Evolutionary conservation across 2,329 filamentous ascomycete species (phyloP).

Genomic region (Penicillium oxalicum): DNA sequence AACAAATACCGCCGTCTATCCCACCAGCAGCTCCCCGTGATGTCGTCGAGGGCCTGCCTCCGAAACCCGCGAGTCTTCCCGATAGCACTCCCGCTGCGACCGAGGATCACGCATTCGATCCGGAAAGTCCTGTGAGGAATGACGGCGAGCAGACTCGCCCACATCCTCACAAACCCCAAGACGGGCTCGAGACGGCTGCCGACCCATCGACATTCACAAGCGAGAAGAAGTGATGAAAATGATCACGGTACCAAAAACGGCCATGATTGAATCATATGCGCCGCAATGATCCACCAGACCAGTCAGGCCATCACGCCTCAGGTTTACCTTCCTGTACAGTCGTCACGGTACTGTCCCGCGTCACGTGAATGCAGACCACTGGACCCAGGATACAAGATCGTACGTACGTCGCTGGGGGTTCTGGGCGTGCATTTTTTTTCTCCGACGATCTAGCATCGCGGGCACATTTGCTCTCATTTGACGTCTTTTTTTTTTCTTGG

Average conservation of each 20-base stretch:
- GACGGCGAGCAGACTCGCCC: neutral
- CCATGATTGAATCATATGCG: too few relatives aligned
- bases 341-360: too few relatives aligned
- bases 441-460: too few relatives aligned
- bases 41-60: neutral
- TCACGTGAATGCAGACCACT: too few relatives aligned
- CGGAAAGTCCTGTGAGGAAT: neutral
- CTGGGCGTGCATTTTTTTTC: too few relatives aligned
- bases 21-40: constrained; percentile 14
- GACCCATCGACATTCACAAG: neutral
- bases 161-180: neutral
- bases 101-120: neutral
- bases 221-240: constrained; percentile 3
- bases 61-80: constrained; percentile 3
- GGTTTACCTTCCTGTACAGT: too few relatives aligned
- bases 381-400: too few relatives aligned
- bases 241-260: neutral
- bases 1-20: constrained; percentile 20
- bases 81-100: neutral
- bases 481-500: too few relatives aligned
- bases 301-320: too few relatives aligned
- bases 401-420: too few relatives aligned
- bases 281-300: too few relatives aligned
- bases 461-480: too few relatives aligned
- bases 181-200: neutral